These are phyloP conservation scores for Verbascum thapsus DNA, from an alignment of 257 asterid genomes.

Conservation along the genomic window DNA sequence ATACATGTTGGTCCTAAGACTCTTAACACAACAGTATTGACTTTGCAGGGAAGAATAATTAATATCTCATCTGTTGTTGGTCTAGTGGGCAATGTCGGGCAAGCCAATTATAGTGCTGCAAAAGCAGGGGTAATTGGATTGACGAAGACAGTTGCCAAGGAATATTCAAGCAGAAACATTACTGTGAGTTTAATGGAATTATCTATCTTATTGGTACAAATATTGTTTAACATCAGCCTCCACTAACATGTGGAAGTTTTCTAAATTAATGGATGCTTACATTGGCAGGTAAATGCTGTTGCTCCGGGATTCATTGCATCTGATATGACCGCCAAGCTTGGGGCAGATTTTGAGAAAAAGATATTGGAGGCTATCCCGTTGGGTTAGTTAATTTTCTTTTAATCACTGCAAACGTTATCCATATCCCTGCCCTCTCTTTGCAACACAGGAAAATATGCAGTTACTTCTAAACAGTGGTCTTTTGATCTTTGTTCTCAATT, in stretches of 20 bases:
- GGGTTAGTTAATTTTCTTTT: conserved; percentile 50
- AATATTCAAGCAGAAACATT: conserved; percentile 86
- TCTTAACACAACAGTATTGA: conserved; percentile 22
- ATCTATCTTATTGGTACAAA: conserved; percentile 1
- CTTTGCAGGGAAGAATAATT: conserved; percentile 85
- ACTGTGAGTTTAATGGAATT: conserved; percentile 50
- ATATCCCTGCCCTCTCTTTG: conserved; percentile 4
- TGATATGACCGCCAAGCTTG: conserved; percentile 88
- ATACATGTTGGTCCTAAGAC: background rate
- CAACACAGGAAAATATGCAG: background rate
- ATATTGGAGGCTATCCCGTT: conserved; percentile 75
- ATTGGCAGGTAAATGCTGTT: conserved; percentile 78
- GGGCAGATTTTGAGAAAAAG: conserved; percentile 76
- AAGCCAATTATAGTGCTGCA: conserved; percentile 98
- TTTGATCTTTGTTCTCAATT: background rate
- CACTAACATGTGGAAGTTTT: conserved; percentile 19
- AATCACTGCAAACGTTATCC: conserved; percentile 1
- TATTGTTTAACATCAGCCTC: conserved; percentile 6
- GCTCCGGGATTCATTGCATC: conserved; percentile 98
- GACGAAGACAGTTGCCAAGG: conserved; percentile 92
- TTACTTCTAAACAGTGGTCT: conserved; percentile 1
- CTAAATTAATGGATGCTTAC: conserved; percentile 17
- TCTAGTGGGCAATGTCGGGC: conserved; percentile 90
- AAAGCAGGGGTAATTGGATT: conserved; percentile 97
- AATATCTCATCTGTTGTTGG: conserved; percentile 96